Base-by-base conservation (phyloP, 805 yeast genomes). In the Candida peoriensis region DNA sequence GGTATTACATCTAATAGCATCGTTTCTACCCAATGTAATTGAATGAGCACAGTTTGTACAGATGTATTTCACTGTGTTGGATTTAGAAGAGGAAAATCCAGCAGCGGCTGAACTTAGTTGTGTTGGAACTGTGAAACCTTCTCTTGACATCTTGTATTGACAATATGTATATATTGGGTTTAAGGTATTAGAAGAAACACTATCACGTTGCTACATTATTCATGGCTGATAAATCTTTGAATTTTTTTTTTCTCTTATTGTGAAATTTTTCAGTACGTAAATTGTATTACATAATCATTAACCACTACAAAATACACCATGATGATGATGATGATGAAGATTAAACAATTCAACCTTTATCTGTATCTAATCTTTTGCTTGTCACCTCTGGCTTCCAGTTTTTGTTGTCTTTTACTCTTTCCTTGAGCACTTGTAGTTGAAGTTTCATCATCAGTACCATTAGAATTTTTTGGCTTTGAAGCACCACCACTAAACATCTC, bases 1-100 rank as follows among this genome's bases (percentile, higher is more conserved):
- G 50, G 89, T 95, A 65, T 88, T 89, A 68, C 98, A 93, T 68
- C 97, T 84, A 46, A 93, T 95, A 20, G 97, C 95, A 61, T 93
- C 98, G 49, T 84, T 86, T 65, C 90, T 87, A 35, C 87, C 80
- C 48, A 93, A 74, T 3, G 95, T 78, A 50, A 89, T 82, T 36
- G 81, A 79, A 37, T 89, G 76, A 8, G 97, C 95, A 65, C 98
- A 93, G 68, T 87, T 93, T 28, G 97, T 96, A 64, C 98, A 90
- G 57, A 88, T 80, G 65, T 90, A 90, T 54, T 83, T 85, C 50
- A 88, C 93, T 37, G 96, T 95, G 53, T 80, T 81, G 39, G 80
- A 77, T 57, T 81, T 78, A 40, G 78, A 68, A 43, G 73, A 72
- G 33, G 75, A 63, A 42, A 84, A 74, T 48, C 88, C 87, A 24